phyloP scores from a whole-genome alignment of 1,284 basidiomycete genomes.

The Porogramme epimiltina region DNA sequence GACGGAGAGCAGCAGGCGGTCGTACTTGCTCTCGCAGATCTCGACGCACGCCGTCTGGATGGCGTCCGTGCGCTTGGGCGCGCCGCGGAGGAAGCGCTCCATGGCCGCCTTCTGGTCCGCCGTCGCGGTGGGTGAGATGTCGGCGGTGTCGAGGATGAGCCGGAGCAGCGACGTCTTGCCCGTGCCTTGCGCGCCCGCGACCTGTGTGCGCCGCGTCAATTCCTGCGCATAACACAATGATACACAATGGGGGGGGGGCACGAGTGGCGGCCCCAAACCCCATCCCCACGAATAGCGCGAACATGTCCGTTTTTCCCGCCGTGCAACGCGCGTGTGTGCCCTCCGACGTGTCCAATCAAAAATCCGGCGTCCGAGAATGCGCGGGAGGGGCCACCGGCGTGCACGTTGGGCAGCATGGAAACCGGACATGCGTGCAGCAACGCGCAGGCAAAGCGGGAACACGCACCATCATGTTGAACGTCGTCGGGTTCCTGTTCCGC shows the following conservation, averaged over 20 bases:
- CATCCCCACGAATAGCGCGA: too few species aligned
- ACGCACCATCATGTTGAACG: constrained; percentile 82
- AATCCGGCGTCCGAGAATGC: too few species aligned
- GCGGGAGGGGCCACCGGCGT: too few species aligned
- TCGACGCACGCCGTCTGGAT: constrained; percentile 72
- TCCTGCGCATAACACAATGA: too few species aligned
- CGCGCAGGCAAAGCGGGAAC: neutral
- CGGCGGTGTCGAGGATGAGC: constrained; percentile 73
- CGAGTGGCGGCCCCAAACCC: too few species aligned
- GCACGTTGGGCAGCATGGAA: too few species aligned
- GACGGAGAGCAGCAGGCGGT: constrained; percentile 71
- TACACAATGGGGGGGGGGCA: too few species aligned
- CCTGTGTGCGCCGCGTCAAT: constrained; percentile 40
- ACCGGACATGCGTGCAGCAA: too few species aligned
- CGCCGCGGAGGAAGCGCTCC: constrained; percentile 58
- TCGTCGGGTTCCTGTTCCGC: constrained; percentile 67
- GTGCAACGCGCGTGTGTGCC: too few species aligned
- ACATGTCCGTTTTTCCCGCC: too few species aligned
- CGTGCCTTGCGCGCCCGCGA: constrained; percentile 75
- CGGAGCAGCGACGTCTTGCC: constrained; percentile 78
- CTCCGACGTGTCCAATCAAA: too few species aligned
- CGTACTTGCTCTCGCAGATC: constrained; percentile 78
- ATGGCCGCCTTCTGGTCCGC: constrained; percentile 66
- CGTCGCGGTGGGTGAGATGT: constrained; percentile 71
- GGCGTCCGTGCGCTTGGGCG: constrained; percentile 56